Conservation (phyloP, 1,139 yeast species). For the Yamadazyma dendronema region DNA sequence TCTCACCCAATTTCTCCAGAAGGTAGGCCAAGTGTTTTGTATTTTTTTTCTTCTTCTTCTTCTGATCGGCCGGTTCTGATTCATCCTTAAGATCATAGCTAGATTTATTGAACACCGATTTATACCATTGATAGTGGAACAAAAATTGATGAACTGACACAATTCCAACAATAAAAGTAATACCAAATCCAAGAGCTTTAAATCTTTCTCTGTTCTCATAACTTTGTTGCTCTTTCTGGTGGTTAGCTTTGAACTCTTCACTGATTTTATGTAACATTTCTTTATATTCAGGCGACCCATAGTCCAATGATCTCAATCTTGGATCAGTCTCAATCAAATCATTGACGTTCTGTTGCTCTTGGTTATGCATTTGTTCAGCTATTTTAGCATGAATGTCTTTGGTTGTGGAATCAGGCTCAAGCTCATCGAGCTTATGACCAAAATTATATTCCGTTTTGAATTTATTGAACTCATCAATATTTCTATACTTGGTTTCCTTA, state of each 20-base stretch:
- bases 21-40: constrained; percentile 23
- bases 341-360: constrained; percentile 21
- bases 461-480: constrained; percentile 41
- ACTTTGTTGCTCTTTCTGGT: constrained; percentile 20
- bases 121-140: constrained; percentile 42
- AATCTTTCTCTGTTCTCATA: constrained; percentile 34
- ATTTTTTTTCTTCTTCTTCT: constrained; percentile 15
- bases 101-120: constrained; percentile 19
- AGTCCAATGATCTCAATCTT: constrained; percentile 26
- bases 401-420: constrained; percentile 13
- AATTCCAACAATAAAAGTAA: constrained; percentile 29
- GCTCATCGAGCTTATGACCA: constrained; percentile 29
- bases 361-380: constrained; percentile 14
- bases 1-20: constrained; percentile 18
- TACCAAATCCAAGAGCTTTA: constrained; percentile 35
- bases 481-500: constrained; percentile 10
- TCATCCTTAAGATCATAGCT: constrained; percentile 27
- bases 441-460: constrained; percentile 34
- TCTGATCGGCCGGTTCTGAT: constrained; percentile 16
- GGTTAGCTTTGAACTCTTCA: constrained; percentile 24
- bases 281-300: constrained; percentile 41
- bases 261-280: constrained; percentile 30
- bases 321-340: constrained; percentile 33
- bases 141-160: constrained; percentile 39
- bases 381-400: constrained; percentile 14